Percentiles rank a stretch among this genome's conserved stretches.
phyloP scores from a whole-genome alignment of 2,329 filamentous ascomycete genomes.

The Phialocephala subalpina region DNA sequence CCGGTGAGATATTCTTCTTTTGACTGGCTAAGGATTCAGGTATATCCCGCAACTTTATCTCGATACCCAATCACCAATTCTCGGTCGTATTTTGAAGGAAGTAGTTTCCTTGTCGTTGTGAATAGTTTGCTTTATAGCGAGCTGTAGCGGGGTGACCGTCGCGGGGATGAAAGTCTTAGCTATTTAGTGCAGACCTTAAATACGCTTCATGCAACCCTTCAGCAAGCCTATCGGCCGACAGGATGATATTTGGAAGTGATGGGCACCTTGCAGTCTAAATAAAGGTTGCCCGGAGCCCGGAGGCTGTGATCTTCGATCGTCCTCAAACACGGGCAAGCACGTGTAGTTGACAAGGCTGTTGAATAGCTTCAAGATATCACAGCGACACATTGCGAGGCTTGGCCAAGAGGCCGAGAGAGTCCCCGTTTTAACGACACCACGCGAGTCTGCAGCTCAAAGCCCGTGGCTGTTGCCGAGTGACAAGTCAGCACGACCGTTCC shows the following conservation, averaged over 20 bases:
- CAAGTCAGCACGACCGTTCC: slow-evolving; percentile 17
- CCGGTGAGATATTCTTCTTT: background rate
- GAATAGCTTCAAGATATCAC: background rate
- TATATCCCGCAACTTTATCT: background rate
- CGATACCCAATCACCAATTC: background rate
- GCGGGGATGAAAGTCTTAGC: background rate
- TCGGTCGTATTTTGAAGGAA: background rate
- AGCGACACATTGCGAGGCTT: background rate
- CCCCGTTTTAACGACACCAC: slow-evolving; percentile 1
- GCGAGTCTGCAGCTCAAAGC: background rate
- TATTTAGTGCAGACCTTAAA: background rate
- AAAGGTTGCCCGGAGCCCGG: background rate
- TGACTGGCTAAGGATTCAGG: background rate
- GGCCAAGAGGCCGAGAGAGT: slow-evolving; percentile 7
- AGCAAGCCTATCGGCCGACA: background rate
- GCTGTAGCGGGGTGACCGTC: background rate
- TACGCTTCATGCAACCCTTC: background rate
- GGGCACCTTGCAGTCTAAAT: background rate
- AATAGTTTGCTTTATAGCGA: background rate
- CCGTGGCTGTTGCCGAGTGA: slow-evolving; percentile 11
- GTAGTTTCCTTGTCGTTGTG: background rate
- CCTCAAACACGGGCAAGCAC: background rate
- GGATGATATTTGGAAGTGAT: background rate
- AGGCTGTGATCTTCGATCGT: no score
- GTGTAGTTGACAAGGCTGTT: background rate